Conservation (phyloP, 768 basidiomycete species). For the Suillus fuscotomentosus region DNA sequence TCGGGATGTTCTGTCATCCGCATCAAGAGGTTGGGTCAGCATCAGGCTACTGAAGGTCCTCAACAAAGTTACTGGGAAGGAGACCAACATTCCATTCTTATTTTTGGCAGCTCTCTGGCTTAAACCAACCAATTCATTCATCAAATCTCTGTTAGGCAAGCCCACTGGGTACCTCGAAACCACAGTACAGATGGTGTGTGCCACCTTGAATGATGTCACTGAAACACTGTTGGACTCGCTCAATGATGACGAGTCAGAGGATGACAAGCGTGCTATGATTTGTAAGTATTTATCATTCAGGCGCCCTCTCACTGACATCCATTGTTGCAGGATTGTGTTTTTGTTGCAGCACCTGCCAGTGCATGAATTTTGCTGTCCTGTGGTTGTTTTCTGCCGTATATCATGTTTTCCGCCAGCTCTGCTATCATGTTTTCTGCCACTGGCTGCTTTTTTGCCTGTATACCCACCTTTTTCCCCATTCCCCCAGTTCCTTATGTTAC, state of each 20-base stretch:
- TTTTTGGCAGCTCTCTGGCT: not conserved
- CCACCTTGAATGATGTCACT: not conserved
- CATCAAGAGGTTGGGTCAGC: not conserved
- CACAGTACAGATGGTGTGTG: not conserved
- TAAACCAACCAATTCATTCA: not conserved
- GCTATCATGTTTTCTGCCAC: no score
- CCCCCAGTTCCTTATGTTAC: no score
- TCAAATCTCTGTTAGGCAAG: not conserved
- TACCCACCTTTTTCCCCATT: no score
- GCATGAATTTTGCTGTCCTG: no score
- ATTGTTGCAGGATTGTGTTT: not conserved
- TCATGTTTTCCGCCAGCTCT: no score
- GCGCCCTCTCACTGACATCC: not conserved
- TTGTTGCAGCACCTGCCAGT: no score
- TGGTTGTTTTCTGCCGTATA: no score
- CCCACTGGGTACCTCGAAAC: not conserved
- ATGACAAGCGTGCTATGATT: not conserved
- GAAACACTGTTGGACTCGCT: not conserved
- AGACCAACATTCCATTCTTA: not conserved
- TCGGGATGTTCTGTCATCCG: not conserved
- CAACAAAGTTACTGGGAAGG: not conserved
- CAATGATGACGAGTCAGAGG: not conserved
- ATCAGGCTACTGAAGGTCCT: constrained; percentile 2
- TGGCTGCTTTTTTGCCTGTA: no score
- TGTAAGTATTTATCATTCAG: not conserved